These are phyloP conservation scores for Umbelopsis sp. DNA, from an alignment of 192 early-diverging fungal species.

Conservation along the genomic window DNA sequence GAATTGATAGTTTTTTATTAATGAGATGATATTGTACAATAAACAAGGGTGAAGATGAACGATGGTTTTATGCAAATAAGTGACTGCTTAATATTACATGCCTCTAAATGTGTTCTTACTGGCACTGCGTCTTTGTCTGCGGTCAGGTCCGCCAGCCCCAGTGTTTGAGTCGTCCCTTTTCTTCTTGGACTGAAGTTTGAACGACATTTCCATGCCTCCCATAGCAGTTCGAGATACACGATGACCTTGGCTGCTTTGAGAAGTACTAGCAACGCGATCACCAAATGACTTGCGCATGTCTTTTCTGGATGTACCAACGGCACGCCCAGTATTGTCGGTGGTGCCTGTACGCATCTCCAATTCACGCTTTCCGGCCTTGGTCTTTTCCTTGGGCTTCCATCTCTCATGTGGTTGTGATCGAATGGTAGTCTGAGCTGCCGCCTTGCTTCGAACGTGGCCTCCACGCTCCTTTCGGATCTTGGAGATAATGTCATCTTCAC, in stretches of 20 bases:
- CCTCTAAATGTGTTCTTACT: conserved; percentile 40
- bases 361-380: conserved; percentile 22
- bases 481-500: conserved; percentile 44
- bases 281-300: conserved; percentile 35
- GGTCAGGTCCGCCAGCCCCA: background rate
- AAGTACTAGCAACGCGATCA: conserved; percentile 20
- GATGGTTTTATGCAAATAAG: conserved; percentile 16
- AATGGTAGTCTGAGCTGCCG: conserved; percentile 19
- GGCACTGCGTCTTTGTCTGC: conserved; percentile 28
- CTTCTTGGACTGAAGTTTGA: conserved; percentile 39
- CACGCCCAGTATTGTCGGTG: conserved; percentile 1
- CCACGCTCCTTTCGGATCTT: conserved; percentile 42
- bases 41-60: background rate
- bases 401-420: conserved; percentile 25
- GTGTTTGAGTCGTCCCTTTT: background rate
- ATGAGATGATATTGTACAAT: conserved; percentile 10
- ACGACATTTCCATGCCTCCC: conserved; percentile 52
- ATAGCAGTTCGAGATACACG: conserved; percentile 38
- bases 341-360: conserved; percentile 34
- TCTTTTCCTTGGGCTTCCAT: conserved; percentile 29
- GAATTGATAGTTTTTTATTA: background rate
- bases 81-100: background rate
- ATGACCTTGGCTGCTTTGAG: conserved; percentile 27
- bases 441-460: conserved; percentile 24
- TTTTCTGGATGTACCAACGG: conserved; percentile 7